A percentile compares a stretch with the other conserved stretches of the same genome.
These are phyloP conservation scores for Leishmania arabica DNA, from an alignment of 208 protist genomes.

Conservation along the genomic window DNA sequence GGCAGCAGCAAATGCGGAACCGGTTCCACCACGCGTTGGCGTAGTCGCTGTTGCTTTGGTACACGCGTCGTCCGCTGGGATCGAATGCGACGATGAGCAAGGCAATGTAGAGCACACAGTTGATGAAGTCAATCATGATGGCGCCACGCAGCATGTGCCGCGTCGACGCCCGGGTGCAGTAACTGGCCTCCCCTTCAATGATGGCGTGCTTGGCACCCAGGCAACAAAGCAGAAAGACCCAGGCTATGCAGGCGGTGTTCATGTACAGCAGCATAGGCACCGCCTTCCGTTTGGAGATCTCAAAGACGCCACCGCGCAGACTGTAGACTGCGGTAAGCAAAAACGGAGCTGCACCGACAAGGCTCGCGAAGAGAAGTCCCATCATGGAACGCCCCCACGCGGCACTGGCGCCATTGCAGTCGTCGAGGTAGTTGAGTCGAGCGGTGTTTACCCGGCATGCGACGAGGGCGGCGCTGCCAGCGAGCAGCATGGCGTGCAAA, in stretches of 20 bases:
- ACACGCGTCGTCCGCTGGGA: conserved; percentile 42
- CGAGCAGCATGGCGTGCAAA: conserved; percentile 41
- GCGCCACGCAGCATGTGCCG: conserved; percentile 35
- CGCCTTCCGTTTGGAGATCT: conserved; percentile 55
- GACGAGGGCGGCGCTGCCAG: conserved; percentile 22
- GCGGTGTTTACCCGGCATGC: conserved; percentile 15
- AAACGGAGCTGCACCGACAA: conserved; percentile 39
- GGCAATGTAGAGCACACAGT: conserved; percentile 36
- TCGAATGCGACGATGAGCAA: conserved; percentile 56
- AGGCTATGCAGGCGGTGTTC: conserved; percentile 25
- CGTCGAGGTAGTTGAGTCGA: conserved; percentile 20
- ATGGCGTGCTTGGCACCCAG: conserved; percentile 45
- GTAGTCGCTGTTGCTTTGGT: conserved; percentile 60
- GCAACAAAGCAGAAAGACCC: conserved; percentile 32
- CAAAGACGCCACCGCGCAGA: conserved; percentile 67
- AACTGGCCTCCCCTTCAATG: conserved; percentile 30
- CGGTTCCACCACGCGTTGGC: conserved; percentile 65
- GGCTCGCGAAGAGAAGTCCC: conserved; percentile 37
- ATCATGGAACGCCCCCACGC: conserved; percentile 32
- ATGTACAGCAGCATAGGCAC: conserved; percentile 70
- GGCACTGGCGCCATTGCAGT: conserved; percentile 4
- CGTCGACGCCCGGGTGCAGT: conserved; percentile 25
- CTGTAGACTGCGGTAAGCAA: conserved; percentile 45
- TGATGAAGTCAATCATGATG: conserved; percentile 44
- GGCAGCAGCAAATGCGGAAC: conserved; percentile 62